Evolutionary conservation across 2,329 filamentous ascomycete genomes (phyloP).

Genomic region (Arthrobotrys iridis): DNA sequence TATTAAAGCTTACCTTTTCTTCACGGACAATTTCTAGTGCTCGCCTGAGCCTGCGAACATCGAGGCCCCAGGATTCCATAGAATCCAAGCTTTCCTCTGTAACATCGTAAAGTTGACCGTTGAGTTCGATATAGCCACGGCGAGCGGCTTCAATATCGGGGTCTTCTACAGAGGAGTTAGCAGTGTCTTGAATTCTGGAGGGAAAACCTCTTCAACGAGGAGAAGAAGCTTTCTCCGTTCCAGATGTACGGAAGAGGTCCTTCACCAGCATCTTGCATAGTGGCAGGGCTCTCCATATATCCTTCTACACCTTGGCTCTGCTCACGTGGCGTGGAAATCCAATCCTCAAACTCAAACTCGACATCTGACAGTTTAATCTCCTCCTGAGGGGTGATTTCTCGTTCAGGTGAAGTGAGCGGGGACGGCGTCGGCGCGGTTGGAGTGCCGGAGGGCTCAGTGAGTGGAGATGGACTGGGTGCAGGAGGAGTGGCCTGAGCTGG

Average conservation of each 20-base stretch:
- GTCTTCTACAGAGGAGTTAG: not conserved
- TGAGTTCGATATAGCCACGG: not conserved
- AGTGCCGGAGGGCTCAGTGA: not conserved
- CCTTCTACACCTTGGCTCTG: not conserved
- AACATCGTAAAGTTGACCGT: not conserved
- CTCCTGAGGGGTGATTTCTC: not conserved
- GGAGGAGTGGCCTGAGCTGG: not conserved
- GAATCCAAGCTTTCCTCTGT: not conserved
- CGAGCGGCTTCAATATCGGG: not conserved
- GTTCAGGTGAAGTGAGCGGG: not conserved
- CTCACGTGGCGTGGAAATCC: not conserved
- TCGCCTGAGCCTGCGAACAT: not conserved
- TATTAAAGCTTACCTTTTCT: not conserved
- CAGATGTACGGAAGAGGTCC: not conserved
- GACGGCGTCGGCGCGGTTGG: not conserved
- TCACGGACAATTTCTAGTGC: not conserved
- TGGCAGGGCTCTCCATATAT: not conserved
- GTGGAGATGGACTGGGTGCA: not conserved
- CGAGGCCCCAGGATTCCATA: not conserved
- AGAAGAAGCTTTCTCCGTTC: slow-evolving; percentile 11
- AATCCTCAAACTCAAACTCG: not conserved
- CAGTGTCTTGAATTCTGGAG: not conserved
- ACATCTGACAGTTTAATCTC: not conserved
- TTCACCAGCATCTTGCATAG: not conserved
- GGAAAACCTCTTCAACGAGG: slow-evolving; percentile 9